Evolutionary conservation across 2,329 filamentous ascomycete genomes (phyloP).

Genomic region (Nectriaceae sp.): DNA sequence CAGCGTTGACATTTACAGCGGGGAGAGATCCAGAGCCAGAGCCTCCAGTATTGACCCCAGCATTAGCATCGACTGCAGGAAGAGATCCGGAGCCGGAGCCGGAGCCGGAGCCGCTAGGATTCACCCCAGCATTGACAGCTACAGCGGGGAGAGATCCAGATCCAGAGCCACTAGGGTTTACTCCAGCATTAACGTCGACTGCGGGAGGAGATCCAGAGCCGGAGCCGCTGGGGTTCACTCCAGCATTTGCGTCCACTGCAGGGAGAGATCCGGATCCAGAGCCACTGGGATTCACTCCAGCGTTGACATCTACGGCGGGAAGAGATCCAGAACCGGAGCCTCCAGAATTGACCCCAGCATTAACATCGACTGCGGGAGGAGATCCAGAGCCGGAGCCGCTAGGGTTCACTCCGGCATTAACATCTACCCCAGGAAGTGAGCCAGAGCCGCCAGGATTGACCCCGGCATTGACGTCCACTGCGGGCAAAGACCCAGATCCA

Average conservation of each 20-base stretch:
- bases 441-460: too few species aligned
- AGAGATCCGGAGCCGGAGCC: conserved; percentile 6
- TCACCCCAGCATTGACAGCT: background rate
- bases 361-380: too few species aligned
- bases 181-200: background rate
- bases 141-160: background rate
- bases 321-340: too few species aligned
- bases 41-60: background rate
- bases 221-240: background rate
- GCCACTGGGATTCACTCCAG: too few species aligned
- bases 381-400: conserved; percentile 2
- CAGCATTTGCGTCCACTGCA: background rate
- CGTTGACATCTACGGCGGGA: too few species aligned
- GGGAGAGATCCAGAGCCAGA: conserved; percentile 1
- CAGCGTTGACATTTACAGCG: too few species aligned
- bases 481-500: conserved; percentile 6
- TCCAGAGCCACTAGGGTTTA: background rate
- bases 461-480: too few species aligned
- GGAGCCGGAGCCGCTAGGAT: background rate
- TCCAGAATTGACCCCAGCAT: too few species aligned
- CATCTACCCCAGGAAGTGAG: too few species aligned
- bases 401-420: too few species aligned
- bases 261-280: background rate
- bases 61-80: conserved; percentile 2
- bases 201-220: background rate